Percentiles rank a stretch among this genome's conserved stretches.
phyloP scores from a whole-genome alignment of 129 eudicot genomes.

The Saussurea involucrata region DNA sequence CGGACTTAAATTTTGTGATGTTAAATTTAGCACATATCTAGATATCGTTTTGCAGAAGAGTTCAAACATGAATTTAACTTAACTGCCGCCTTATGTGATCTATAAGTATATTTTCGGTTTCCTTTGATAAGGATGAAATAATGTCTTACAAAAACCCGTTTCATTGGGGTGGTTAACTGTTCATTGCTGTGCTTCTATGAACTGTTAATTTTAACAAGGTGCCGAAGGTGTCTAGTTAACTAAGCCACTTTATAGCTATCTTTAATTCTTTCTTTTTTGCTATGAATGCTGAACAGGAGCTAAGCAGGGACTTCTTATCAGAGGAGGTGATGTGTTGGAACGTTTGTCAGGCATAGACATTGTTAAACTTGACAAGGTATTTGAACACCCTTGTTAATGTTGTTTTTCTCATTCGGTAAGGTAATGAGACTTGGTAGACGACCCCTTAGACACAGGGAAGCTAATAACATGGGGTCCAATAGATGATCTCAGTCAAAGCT shows the following conservation, averaged over 20 bases:
- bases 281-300: slow-evolving; percentile 59
- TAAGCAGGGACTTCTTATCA: slow-evolving; percentile 84
- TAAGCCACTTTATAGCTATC: neutral
- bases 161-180: neutral
- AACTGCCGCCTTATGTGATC: slow-evolving; percentile 4
- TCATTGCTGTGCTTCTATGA: neutral
- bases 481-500: too few species aligned
- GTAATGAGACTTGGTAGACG: too few species aligned
- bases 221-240: neutral
- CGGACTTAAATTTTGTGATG: slow-evolving; percentile 16
- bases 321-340: slow-evolving; percentile 97
- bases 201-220: neutral
- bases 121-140: too few species aligned
- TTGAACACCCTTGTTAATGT: neutral
- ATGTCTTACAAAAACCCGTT: too few species aligned
- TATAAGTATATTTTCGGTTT: slow-evolving; percentile 7
- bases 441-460: too few species aligned
- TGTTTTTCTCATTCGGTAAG: neutral
- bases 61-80: slow-evolving; percentile 17
- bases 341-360: slow-evolving; percentile 77
- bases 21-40: slow-evolving; percentile 19
- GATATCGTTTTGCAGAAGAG: slow-evolving; percentile 21
- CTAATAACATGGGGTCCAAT: too few species aligned
- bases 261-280: neutral
- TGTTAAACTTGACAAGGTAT: slow-evolving; percentile 82